Percentiles rank a stretch among this genome's conserved stretches.
Evolutionary conservation across 2,329 filamentous ascomycete genomes (phyloP).

Genomic region (Cercospora sp.): DNA sequence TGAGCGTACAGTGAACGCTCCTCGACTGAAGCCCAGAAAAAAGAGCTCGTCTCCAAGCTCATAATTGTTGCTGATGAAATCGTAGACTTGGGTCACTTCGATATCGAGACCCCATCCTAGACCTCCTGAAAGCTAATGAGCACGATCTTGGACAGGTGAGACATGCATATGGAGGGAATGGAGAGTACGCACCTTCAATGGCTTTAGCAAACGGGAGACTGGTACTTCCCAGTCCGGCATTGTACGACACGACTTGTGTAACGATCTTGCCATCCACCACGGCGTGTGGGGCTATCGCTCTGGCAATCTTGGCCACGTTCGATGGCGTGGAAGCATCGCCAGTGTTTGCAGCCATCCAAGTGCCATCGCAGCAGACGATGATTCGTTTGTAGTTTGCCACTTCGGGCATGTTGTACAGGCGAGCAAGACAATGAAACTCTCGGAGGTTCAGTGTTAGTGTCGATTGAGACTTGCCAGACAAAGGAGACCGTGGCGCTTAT

Average conservation of each 20-base stretch:
- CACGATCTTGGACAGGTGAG: too few species aligned
- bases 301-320: constrained; percentile 49
- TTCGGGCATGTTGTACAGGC: not conserved
- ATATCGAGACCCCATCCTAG: constrained; percentile 42
- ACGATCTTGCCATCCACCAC: constrained; percentile 36
- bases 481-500: not conserved
- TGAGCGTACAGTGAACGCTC: constrained; percentile 40
- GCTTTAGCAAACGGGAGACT: constrained; percentile 31
- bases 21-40: constrained; percentile 48
- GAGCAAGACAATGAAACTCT: not conserved
- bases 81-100: constrained; percentile 48
- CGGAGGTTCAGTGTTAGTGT: not conserved
- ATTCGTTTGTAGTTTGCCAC: constrained; percentile 17
- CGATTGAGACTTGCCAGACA: not conserved
- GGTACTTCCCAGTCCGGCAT: constrained; percentile 49
- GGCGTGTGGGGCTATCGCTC: constrained; percentile 49
- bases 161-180: too few species aligned
- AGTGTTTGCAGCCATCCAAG: constrained; percentile 45
- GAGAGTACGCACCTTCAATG: not conserved
- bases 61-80: constrained; percentile 54
- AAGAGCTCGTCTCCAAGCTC: constrained; percentile 49
- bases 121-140: constrained; percentile 3
- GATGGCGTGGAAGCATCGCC: constrained; percentile 45
- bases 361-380: constrained; percentile 22
- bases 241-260: constrained; percentile 53